Evolutionary conservation across 805 yeast genomes (phyloP).

Genomic region (Candida qinlingensis): DNA sequence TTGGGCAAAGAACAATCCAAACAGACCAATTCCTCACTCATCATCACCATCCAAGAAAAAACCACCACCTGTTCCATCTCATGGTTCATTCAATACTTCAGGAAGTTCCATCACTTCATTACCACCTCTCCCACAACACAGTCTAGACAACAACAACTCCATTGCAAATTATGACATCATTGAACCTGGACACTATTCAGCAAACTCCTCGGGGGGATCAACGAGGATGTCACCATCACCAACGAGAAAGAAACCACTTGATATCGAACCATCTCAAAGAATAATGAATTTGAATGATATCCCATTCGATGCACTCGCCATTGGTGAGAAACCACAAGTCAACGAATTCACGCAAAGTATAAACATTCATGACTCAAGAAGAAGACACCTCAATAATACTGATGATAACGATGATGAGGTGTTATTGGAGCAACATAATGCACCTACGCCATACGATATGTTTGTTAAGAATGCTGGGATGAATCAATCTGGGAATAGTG

Average conservation of each 20-base stretch:
- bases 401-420: conserved; percentile 26
- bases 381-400: background rate
- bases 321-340: conserved; percentile 5
- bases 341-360: conserved; percentile 1
- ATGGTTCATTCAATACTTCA: conserved; percentile 12
- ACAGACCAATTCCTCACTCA: background rate
- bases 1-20: conserved; percentile 19
- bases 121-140: conserved; percentile 14
- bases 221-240: conserved; percentile 11
- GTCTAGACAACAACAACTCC: conserved; percentile 1
- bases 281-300: conserved; percentile 11
- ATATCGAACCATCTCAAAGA: conserved; percentile 13
- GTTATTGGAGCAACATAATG: conserved; percentile 32
- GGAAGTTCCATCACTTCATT: conserved; percentile 1
- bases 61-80: conserved; percentile 27
- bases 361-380: conserved; percentile 8
- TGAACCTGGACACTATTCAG: conserved; percentile 12
- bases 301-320: conserved; percentile 21
- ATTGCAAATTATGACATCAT: conserved; percentile 14
- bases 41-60: conserved; percentile 4
- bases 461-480: conserved; percentile 10
- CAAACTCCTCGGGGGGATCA: background rate
- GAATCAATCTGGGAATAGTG: background rate
- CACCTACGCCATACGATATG: conserved; percentile 42
- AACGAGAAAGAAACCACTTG: conserved; percentile 19